Percentiles rank a stretch among this genome's conserved stretches.
These are phyloP conservation scores for Mycena amicta DNA, from an alignment of 768 basidiomycete genomes.

Conservation along the genomic window DNA sequence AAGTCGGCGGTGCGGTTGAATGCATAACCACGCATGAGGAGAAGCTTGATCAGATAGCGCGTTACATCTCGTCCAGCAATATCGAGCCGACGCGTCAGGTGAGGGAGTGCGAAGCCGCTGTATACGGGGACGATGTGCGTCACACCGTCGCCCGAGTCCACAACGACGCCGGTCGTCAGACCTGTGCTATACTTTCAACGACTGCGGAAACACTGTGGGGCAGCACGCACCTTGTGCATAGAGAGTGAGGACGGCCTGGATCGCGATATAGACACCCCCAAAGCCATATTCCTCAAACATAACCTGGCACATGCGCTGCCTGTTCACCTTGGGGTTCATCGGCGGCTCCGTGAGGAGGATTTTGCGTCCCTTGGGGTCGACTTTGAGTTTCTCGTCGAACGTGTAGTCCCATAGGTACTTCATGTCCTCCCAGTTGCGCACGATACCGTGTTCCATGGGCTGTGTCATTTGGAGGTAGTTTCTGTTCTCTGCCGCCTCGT, in stretches of 20 bases:
- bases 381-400: conserved; percentile 90
- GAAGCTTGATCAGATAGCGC: conserved; percentile 97
- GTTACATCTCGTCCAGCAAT: conserved; percentile 99
- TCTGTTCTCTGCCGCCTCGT: conserved; percentile 92
- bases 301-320: conserved; percentile 93
- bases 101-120: conserved; percentile 94
- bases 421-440: conserved; percentile 99
- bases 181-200: conserved; percentile 53
- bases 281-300: conserved; percentile 99
- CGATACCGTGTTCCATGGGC: conserved; percentile 99
- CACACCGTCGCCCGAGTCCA: conserved; percentile 99
- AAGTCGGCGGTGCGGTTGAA: conserved; percentile 99
- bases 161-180: conserved; percentile 96
- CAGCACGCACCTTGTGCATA: conserved; percentile 89
- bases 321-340: conserved; percentile 95
- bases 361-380: conserved; percentile 86
- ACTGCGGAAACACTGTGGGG: background rate
- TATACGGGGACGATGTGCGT: conserved; percentile 99
- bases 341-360: conserved; percentile 96
- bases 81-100: conserved; percentile 91
- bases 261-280: conserved; percentile 93
- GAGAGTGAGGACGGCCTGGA: conserved; percentile 96
- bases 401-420: conserved; percentile 98
- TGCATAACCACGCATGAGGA: conserved; percentile 99
- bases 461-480: conserved; percentile 97